Evolutionary conservation across 306 rosid species (phyloP), one percentile per base, ranked within the genome.

Genomic region (Cicer cuneatum): DNA sequence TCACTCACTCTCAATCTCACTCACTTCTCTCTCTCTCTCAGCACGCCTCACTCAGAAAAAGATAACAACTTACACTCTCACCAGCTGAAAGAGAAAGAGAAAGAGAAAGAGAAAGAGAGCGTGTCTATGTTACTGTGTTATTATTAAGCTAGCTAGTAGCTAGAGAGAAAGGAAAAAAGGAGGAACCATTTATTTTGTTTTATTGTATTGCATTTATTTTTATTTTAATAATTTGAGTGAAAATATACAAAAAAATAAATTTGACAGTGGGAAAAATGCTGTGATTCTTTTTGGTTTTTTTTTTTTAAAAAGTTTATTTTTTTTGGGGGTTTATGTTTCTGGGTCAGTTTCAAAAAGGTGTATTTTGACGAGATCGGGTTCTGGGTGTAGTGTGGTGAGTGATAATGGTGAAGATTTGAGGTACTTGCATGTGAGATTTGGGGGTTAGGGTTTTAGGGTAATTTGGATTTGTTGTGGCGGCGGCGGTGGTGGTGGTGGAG

Each of bases 31-130:
- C 81, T 19, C 78, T 29, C 82, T 62, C 78, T 51, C 13, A 75
- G 85, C 90, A 83, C 96, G 89, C 96, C 75, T 88, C 84, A 76
- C 87, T 86, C 87, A 63, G 67, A 74, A 85, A 86, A 88, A 83
- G 78, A 78, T 39, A 74, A 75, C 85, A 68, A 82, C 59, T 61
- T 73, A 76, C 74, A 64, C 80, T 81, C 79, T 84, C 79, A 66
- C 51, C 61, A 60, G 64, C 74, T 71, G 82, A 67, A 33, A 73
- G 78, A 65, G 70, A 77, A 9, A 56, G 78, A 21, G n/a, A n/a
- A n/a, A n/a, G n/a, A n/a, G 82, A 67, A 33, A 73, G 78, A 65
- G 70, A 49, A 29, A 37, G 59, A 47, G 43, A 39, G 67, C 54
- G 53, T 52, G 19, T 24, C 5, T 52, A 15, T 43, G 7, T 45